phyloP scores from a whole-genome alignment of 805 yeast genomes.

The Suhomyces prunicola region DNA sequence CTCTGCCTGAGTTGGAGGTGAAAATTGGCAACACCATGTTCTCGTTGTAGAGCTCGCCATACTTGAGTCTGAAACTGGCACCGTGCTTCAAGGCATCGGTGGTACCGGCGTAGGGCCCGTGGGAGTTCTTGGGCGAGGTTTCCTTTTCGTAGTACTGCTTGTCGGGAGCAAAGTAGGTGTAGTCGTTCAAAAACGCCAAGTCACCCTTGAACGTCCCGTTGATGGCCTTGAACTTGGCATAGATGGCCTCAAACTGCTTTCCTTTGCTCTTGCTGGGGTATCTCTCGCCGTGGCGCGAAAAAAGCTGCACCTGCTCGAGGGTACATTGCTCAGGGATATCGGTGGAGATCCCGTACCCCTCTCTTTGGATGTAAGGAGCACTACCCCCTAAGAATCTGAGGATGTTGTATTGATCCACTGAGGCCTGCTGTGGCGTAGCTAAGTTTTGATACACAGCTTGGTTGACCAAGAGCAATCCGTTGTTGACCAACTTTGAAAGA shows the following conservation, averaged over 20 bases:
- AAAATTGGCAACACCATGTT: slow-evolving; percentile 46
- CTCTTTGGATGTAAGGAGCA: slow-evolving; percentile 52
- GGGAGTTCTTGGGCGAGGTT: slow-evolving; percentile 43
- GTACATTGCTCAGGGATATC: slow-evolving; percentile 50
- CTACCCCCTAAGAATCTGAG: slow-evolving; percentile 52
- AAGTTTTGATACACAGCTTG: slow-evolving; percentile 26
- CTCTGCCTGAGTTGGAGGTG: slow-evolving; percentile 53
- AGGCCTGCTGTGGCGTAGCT: slow-evolving; percentile 40
- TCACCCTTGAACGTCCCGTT: slow-evolving; percentile 43
- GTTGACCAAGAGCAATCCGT: slow-evolving; percentile 28
- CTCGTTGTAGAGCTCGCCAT: slow-evolving; percentile 44
- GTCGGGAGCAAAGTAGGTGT: slow-evolving; percentile 45
- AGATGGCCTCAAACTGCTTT: slow-evolving; percentile 21
- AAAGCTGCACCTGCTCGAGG: slow-evolving; percentile 65
- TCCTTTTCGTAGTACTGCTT: slow-evolving; percentile 45
- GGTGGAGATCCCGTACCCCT: slow-evolving; percentile 52
- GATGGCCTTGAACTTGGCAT: slow-evolving; percentile 18
- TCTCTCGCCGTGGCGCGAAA: slow-evolving; percentile 83
- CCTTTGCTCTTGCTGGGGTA: slow-evolving; percentile 46
- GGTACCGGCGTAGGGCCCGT: slow-evolving; percentile 51
- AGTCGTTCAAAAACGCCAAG: slow-evolving; percentile 50
- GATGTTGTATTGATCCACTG: slow-evolving; percentile 45
- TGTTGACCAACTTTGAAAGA: slow-evolving; percentile 25
- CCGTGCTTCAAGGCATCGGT: slow-evolving; percentile 51
- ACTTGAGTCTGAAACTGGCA: slow-evolving; percentile 43